phyloP scores from a whole-genome alignment of 441 rosid species.

The Viola pubescens region DNA sequence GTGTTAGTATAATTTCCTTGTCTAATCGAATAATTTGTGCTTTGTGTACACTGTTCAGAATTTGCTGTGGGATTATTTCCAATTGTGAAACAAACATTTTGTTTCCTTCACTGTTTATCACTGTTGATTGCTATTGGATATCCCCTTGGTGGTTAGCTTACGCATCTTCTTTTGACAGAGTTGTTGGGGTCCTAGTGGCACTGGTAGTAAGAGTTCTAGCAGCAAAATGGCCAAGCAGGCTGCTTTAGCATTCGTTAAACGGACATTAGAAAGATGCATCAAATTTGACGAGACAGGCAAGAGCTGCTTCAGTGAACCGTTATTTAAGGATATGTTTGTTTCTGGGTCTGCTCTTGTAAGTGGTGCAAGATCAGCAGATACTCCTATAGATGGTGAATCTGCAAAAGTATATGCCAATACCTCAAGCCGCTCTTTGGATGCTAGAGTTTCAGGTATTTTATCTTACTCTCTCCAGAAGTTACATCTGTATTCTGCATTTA shows the following conservation, averaged over 20 bases:
- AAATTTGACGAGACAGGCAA: conserved; percentile 76
- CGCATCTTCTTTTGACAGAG: conserved; percentile 36
- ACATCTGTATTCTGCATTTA: too few relatives aligned
- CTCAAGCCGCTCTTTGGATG: conserved; percentile 28
- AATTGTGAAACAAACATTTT: neutral
- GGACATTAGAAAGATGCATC: conserved; percentile 60
- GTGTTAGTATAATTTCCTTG: too few relatives aligned
- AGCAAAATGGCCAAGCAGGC: conserved; percentile 85
- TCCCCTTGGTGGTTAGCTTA: conserved; percentile 9
- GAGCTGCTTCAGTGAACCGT: conserved; percentile 79
- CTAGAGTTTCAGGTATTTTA: conserved; percentile 36
- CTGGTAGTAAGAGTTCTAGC: conserved; percentile 68
- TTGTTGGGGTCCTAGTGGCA: conserved; percentile 51
- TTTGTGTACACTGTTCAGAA: neutral
- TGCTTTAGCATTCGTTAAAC: conserved; percentile 67
- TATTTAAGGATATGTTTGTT: conserved; percentile 55
- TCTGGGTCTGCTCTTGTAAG: conserved; percentile 33
- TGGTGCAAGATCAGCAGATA: conserved; percentile 29
- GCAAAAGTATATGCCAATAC: conserved; percentile 25
- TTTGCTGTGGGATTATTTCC: neutral
- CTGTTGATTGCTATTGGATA: conserved; percentile 2
- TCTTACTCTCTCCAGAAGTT: too few relatives aligned
- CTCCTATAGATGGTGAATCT: conserved; percentile 46
- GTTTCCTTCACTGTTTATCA: conserved; percentile 13
- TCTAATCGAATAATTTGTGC: too few relatives aligned